Percentiles rank a stretch among this genome's conserved stretches.
These are phyloP conservation scores for Sugiyamaella neomexicana DNA, from an alignment of 1,139 yeast genomes.

Conservation along the genomic window DNA sequence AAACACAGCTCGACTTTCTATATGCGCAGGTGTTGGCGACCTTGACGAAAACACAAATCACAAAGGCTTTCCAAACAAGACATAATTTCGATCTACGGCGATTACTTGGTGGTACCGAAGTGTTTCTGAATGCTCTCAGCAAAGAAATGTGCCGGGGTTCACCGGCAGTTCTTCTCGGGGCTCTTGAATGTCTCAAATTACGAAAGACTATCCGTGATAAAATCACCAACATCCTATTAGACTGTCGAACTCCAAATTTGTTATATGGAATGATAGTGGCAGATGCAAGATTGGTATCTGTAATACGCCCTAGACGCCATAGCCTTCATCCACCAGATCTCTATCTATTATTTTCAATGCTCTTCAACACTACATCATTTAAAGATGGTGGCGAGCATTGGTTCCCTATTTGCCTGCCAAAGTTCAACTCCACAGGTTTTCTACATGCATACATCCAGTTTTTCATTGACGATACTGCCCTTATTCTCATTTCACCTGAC, in stretches of 20 bases:
- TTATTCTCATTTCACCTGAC: slow-evolving; percentile 78
- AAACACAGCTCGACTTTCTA: slow-evolving; percentile 68
- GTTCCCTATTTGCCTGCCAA: slow-evolving; percentile 92
- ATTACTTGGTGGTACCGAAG: slow-evolving; percentile 64
- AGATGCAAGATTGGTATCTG: slow-evolving; percentile 56
- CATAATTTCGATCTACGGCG: slow-evolving; percentile 82
- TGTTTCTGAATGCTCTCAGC: slow-evolving; percentile 63
- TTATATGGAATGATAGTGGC: slow-evolving; percentile 64
- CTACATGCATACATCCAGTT: slow-evolving; percentile 75
- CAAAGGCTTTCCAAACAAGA: slow-evolving; percentile 64
- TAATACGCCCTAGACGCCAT: slow-evolving; percentile 62
- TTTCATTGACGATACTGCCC: slow-evolving; percentile 53
- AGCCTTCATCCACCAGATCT: slow-evolving; percentile 70
- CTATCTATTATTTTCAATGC: slow-evolving; percentile 61
- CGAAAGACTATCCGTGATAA: slow-evolving; percentile 49
- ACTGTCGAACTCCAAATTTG: slow-evolving; percentile 47
- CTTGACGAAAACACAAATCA: slow-evolving; percentile 71
- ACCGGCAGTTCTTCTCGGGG: slow-evolving; percentile 59
- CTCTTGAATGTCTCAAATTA: slow-evolving; percentile 58
- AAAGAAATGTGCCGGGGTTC: slow-evolving; percentile 54
- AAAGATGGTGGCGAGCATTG: slow-evolving; percentile 72
- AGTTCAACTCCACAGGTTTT: slow-evolving; percentile 85
- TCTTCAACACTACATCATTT: slow-evolving; percentile 55
- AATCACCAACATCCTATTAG: slow-evolving; percentile 48
- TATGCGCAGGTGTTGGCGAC: slow-evolving; percentile 81